Base-by-base conservation (phyloP, 225 moss, liverwort and hornwort species). In the Rhytidiadelphus loreus region DNA sequence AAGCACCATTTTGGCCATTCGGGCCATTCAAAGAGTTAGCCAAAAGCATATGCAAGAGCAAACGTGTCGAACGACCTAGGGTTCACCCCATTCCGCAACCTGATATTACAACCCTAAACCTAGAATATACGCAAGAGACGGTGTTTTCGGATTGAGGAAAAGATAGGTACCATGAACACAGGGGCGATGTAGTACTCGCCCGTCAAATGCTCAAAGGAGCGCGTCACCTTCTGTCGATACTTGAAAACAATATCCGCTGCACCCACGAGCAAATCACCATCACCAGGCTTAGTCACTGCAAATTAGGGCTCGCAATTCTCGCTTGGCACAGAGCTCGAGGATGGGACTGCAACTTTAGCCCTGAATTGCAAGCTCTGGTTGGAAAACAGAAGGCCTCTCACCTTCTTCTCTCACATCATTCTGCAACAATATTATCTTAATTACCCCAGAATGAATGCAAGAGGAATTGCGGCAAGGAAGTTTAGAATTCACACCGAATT, bases 181-280 rank as follows among this genome's bases (percentile, higher is more conserved):
- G 99, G 97, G 70, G 99, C 96, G 89, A 99, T 99, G 95, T 96
- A 99, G 84, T 93, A 99, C 48, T 99, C 99, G 77, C 99, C 99
- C 74, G 93, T 95, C 57, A 97, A 83, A 86, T 99, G 96, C 88
- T 95, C 89, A 83, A 99, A 96, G 72, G 96, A 94, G 85, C 99
- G 95, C 46, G 99, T 99, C 74, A 97, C 99, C 88, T 93, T 96
- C 89, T 97, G 99, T 17, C 97, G 96, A 88, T 96, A 99, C 83
- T 95, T 92, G 86, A 96, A 99, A 21, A 97, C 97, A 46, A 99
- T 93, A 85, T 97, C 97, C 86, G 97, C 96, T 98, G 98, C 52
- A 86, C 52, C 11, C 76, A 10, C 77, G 87, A 74, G 55, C 57
- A 50, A 63, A 79, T 60, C 74, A 46, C 32, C 63, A 46, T 92